Conservation (phyloP, 306 rosid genomes). For the Lathyrus sativus region DNA sequence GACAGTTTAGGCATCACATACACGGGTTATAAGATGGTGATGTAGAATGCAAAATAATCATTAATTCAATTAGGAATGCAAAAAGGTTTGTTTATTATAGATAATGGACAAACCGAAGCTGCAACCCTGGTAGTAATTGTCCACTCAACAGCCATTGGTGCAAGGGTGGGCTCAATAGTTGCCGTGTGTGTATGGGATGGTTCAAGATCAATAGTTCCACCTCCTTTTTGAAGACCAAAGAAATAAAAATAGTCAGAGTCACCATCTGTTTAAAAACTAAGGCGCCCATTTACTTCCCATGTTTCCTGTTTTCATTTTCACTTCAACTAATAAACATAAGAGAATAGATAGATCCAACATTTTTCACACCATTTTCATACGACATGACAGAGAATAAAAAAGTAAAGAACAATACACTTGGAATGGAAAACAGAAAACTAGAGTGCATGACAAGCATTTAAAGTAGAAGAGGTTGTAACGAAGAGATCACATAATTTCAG, state of each 20-base stretch:
- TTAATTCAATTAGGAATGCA: slow-evolving; percentile 16
- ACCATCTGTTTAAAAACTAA: slow-evolving; percentile 31
- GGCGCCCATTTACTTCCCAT: background rate
- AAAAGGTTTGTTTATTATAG: slow-evolving; percentile 22
- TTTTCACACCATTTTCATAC: too few relatives aligned
- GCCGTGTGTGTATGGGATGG: slow-evolving; percentile 94
- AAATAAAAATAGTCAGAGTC: slow-evolving; percentile 21
- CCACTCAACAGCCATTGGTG: slow-evolving; percentile 89
- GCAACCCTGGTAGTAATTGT: slow-evolving; percentile 96
- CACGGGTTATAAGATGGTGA: slow-evolving; percentile 32
- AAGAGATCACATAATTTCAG: slow-evolving; percentile 23
- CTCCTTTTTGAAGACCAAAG: slow-evolving; percentile 72
- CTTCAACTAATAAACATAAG: background rate
- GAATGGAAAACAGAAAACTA: slow-evolving; percentile 3
- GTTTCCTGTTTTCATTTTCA: background rate
- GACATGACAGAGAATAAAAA: background rate
- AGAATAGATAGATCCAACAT: background rate
- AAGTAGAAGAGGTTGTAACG: slow-evolving; percentile 24
- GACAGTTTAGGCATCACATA: background rate
- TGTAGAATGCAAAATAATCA: slow-evolving; percentile 16
- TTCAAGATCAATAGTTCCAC: slow-evolving; percentile 92
- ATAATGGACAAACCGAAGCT: slow-evolving; percentile 72
- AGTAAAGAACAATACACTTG: slow-evolving; percentile 19
- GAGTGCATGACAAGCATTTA: slow-evolving; percentile 19
- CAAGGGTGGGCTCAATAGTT: slow-evolving; percentile 95